A percentile compares a stretch with the other conserved stretches of the same genome.
These are phyloP conservation scores for Sequoiadendron giganteum DNA, from an alignment of 75 land plant genomes.

Conservation along the genomic window DNA sequence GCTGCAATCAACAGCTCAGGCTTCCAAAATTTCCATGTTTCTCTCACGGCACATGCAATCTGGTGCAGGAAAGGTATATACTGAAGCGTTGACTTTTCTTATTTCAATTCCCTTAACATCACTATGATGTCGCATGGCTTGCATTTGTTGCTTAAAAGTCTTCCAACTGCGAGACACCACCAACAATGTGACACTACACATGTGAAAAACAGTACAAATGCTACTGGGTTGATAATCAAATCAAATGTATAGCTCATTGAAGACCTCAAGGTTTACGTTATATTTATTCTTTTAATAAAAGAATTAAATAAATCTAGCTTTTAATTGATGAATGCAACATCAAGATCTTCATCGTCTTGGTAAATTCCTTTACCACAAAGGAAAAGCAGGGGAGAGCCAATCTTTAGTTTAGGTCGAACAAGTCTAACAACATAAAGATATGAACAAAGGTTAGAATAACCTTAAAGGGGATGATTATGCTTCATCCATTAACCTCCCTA, in stretches of 20 bases:
- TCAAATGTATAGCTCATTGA: not conserved
- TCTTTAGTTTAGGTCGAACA: not conserved
- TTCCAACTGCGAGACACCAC: conserved; percentile 67
- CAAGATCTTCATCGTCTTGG: too few relatives aligned
- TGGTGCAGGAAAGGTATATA: conserved; percentile 91
- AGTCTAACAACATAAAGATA: not conserved
- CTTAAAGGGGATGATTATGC: not conserved
- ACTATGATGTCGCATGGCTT: conserved; percentile 78
- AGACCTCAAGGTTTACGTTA: not conserved
- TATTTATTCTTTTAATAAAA: not conserved
- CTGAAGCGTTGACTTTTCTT: conserved; percentile 77
- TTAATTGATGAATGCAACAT: not conserved
- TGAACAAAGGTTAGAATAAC: not conserved
- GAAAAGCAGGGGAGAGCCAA: not conserved
- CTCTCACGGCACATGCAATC: conserved; percentile 88
- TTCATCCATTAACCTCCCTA: not conserved
- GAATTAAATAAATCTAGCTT: not conserved
- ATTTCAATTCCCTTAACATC: conserved; percentile 82
- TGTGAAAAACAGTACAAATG: not conserved
- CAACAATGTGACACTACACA: not conserved
- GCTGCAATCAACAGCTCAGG: not conserved
- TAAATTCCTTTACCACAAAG: not conserved
- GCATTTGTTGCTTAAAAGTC: conserved; percentile 69
- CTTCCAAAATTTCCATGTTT: conserved; percentile 28
- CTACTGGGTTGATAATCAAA: not conserved